phyloP scores from a whole-genome alignment of 2,329 filamentous ascomycete genomes.

The Ceratocystis cacaofunesta region DNA sequence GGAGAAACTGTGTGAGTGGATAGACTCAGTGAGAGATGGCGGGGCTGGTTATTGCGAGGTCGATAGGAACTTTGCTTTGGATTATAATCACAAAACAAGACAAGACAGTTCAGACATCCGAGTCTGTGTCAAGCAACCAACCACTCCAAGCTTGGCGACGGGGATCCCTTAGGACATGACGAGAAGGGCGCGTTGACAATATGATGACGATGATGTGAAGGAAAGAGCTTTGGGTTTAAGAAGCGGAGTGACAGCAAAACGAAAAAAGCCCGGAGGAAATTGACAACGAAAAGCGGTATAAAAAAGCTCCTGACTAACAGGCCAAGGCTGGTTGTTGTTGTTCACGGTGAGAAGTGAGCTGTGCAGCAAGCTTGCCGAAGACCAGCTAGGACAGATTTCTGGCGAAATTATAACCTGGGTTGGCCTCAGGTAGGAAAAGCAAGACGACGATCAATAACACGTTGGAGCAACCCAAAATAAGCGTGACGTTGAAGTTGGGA shows the following conservation, averaged over 20 bases:
- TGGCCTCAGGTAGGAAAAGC: background rate
- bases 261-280: background rate
- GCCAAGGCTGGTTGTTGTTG: background rate
- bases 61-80: background rate
- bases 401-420: background rate
- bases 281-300: background rate
- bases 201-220: background rate
- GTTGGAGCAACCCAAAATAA: background rate
- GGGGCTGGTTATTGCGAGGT: background rate
- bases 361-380: background rate
- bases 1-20: background rate
- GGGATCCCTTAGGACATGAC: slow-evolving; percentile 2
- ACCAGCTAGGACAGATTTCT: background rate
- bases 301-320: background rate
- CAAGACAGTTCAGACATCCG: background rate
- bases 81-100: slow-evolving; percentile 1
- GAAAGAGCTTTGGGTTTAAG: background rate
- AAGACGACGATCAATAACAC: background rate
- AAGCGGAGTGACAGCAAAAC: background rate
- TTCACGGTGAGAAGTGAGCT: background rate
- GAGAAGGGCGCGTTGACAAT: background rate
- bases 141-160: slow-evolving; percentile 5
- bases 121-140: slow-evolving; percentile 2
- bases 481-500: background rate
- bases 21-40: background rate